phyloP scores from a whole-genome alignment of 352 stramenopile species.

The Phytopythium aichiense region DNA sequence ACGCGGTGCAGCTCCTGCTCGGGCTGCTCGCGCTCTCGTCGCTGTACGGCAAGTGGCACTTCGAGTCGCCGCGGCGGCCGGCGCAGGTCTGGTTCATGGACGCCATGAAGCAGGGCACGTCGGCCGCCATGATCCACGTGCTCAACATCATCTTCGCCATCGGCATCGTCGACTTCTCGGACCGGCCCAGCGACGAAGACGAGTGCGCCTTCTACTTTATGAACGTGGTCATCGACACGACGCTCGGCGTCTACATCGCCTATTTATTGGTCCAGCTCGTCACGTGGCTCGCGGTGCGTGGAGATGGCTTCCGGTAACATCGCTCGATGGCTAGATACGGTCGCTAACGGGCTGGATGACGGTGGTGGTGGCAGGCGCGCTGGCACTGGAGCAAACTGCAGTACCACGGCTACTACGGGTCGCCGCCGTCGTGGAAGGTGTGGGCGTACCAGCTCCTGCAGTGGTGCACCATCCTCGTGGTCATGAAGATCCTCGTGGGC shows the following conservation, averaged over 20 bases:
- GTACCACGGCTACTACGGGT: slow-evolving; percentile 61
- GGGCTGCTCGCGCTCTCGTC: slow-evolving; percentile 75
- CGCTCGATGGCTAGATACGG: neutral
- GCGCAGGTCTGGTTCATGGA: slow-evolving; percentile 81
- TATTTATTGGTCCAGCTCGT: slow-evolving; percentile 68
- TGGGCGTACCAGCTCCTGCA: slow-evolving; percentile 62
- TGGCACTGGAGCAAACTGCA: slow-evolving; percentile 58
- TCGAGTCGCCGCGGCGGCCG: slow-evolving; percentile 54
- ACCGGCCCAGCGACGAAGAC: slow-evolving; percentile 46
- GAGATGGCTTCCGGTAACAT: neutral
- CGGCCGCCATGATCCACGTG: slow-evolving; percentile 71
- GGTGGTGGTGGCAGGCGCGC: slow-evolving; percentile 20
- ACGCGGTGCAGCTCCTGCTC: slow-evolving; percentile 71
- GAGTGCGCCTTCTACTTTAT: slow-evolving; percentile 88
- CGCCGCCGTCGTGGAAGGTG: slow-evolving; percentile 56
- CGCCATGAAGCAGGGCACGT: slow-evolving; percentile 80
- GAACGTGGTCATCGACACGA: slow-evolving; percentile 84
- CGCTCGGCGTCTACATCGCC: slow-evolving; percentile 75
- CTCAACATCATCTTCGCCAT: slow-evolving; percentile 80
- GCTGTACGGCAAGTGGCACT: slow-evolving; percentile 75
- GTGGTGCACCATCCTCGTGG: slow-evolving; percentile 56
- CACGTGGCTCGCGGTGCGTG: slow-evolving; percentile 43
- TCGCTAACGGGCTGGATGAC: neutral
- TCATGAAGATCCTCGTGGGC: slow-evolving; percentile 72
- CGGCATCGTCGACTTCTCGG: slow-evolving; percentile 53